These are phyloP conservation scores for Malassezia dermatis DNA, from an alignment of 1,284 basidiomycete genomes.

Conservation along the genomic window DNA sequence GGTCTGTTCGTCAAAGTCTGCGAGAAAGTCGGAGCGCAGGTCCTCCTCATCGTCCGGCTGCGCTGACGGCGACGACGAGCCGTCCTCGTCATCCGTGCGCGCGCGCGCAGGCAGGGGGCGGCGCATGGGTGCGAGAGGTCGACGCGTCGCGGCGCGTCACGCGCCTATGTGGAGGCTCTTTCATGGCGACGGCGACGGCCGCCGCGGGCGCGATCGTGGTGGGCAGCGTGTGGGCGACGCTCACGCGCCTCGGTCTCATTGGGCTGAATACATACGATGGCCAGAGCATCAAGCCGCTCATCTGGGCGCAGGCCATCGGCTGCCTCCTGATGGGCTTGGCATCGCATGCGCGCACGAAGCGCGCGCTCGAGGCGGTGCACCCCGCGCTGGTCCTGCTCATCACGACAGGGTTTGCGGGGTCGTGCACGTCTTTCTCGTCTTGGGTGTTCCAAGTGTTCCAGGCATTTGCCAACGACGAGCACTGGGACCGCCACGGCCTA, in stretches of 20 bases:
- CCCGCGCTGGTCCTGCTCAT: slow-evolving; percentile 67
- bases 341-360: slow-evolving; percentile 19
- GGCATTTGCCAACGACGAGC: slow-evolving; percentile 66
- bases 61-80: slow-evolving; percentile 7
- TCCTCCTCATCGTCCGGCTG: slow-evolving; percentile 12
- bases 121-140: background rate
- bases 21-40: slow-evolving; percentile 8
- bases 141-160: slow-evolving; percentile 2
- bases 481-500: slow-evolving; percentile 59
- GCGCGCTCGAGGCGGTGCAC: slow-evolving; percentile 27
- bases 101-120: background rate
- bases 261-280: slow-evolving; percentile 59
- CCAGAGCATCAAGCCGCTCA: slow-evolving; percentile 65
- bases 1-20: slow-evolving; percentile 4
- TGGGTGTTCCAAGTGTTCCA: slow-evolving; percentile 85
- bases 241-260: slow-evolving; percentile 47
- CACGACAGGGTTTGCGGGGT: slow-evolving; percentile 90
- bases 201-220: slow-evolving; percentile 44
- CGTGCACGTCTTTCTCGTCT: slow-evolving; percentile 85
- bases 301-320: slow-evolving; percentile 78
- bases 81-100: slow-evolving; percentile 6
- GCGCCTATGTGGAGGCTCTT: background rate
- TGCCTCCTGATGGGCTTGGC: slow-evolving; percentile 70
- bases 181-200: slow-evolving; percentile 20
- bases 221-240: slow-evolving; percentile 48